Conservation (phyloP, 148 eudicot species). For the Cornus suecica region DNA sequence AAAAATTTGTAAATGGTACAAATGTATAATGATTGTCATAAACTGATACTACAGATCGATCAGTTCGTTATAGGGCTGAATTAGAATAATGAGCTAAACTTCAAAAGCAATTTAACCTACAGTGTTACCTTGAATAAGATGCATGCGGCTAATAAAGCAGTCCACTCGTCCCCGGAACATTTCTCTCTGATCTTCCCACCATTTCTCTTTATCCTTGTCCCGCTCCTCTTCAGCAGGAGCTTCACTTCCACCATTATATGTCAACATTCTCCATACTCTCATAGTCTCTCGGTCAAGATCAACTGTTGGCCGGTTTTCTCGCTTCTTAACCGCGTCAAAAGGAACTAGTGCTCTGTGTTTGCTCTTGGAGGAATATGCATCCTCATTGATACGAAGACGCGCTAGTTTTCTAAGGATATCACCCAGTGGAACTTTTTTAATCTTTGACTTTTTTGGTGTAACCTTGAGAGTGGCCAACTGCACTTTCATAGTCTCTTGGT, state of each 20-base stretch:
- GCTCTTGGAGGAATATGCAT: too few relatives aligned
- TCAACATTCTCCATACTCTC: constrained; percentile 30
- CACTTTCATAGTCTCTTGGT: constrained; percentile 23
- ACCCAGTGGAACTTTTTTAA: too few relatives aligned
- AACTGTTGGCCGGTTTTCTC: constrained; percentile 14
- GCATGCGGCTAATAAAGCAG: constrained; percentile 32
- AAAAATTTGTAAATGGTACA: too few relatives aligned
- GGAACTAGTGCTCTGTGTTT: constrained; percentile 2
- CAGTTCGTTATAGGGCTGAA: too few relatives aligned
- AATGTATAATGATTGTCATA: too few relatives aligned
- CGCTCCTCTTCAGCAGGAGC: constrained; percentile 18
- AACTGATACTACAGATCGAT: too few relatives aligned
- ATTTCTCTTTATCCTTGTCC: constrained; percentile 22
- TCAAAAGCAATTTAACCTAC: too few relatives aligned
- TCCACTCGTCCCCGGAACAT: constrained; percentile 18
- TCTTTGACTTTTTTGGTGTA: too few relatives aligned
- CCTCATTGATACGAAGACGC: too few relatives aligned
- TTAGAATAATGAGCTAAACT: too few relatives aligned
- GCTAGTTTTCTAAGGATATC: too few relatives aligned
- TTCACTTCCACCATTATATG: constrained; percentile 16
- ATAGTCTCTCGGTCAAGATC: constrained; percentile 24
- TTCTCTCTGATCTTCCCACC: constrained; percentile 34
- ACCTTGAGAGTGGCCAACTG: too few relatives aligned
- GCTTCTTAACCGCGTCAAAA: constrained; percentile 16
- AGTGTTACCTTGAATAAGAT: constrained; percentile 47